Evolutionary conservation across 192 early-diverging fungal species (phyloP).

Genomic region (Coemansia sp.): DNA sequence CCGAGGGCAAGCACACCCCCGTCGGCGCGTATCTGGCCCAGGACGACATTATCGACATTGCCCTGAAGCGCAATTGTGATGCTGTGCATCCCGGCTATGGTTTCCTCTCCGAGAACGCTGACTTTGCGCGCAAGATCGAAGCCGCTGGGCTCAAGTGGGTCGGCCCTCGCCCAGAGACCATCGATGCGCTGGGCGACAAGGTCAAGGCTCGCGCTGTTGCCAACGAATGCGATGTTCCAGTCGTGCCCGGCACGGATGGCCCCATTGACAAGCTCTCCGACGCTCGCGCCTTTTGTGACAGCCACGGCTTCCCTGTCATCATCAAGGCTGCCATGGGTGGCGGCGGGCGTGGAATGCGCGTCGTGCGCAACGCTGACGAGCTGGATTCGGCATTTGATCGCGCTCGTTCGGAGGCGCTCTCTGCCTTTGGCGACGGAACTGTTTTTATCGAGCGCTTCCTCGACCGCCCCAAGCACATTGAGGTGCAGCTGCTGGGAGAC

Average conservation of each 20-base stretch:
- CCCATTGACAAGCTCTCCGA: constrained; percentile 69
- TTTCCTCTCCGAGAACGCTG: constrained; percentile 92
- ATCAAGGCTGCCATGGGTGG: constrained; percentile 98
- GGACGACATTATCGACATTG: constrained; percentile 90
- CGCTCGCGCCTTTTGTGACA: constrained; percentile 70
- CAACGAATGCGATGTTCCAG: constrained; percentile 78
- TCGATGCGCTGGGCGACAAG: constrained; percentile 92
- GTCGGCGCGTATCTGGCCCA: constrained; percentile 96
- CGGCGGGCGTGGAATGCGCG: constrained; percentile 96
- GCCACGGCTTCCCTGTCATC: constrained; percentile 91
- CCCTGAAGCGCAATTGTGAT: constrained; percentile 74
- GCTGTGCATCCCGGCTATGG: constrained; percentile 98
- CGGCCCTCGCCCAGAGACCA: constrained; percentile 81
- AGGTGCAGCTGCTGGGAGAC: constrained; percentile 94
- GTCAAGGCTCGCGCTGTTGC: constrained; percentile 88
- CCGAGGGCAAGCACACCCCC: constrained; percentile 72
- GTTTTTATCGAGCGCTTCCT: constrained; percentile 95
- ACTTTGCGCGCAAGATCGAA: constrained; percentile 87
- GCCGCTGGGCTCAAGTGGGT: constrained; percentile 90
- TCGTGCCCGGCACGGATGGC: constrained; percentile 93
- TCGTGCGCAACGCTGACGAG: constrained; percentile 73
- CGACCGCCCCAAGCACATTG: constrained; percentile 92
- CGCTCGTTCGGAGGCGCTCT: constrained; percentile 83
- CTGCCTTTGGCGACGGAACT: constrained; percentile 95
- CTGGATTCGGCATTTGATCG: constrained; percentile 81